Evolutionary conservation across 2,329 filamentous ascomycete species (phyloP).

Genomic region (Trichoderma sp.): DNA sequence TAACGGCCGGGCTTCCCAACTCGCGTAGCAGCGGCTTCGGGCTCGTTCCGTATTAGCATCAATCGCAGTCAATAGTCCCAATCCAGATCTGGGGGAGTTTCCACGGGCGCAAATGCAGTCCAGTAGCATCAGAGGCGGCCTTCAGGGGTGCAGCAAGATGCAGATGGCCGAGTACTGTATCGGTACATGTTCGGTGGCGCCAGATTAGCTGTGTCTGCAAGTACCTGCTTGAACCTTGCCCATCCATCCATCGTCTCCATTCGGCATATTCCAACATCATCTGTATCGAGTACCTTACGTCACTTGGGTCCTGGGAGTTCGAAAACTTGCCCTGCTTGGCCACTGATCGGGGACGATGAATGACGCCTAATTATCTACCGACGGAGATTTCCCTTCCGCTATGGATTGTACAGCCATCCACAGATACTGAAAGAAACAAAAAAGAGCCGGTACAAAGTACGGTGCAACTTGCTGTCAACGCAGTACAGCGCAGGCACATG

Average conservation of each 20-base stretch:
- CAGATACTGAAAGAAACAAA: background rate
- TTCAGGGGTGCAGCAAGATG: background rate
- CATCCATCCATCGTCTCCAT: background rate
- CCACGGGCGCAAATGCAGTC: background rate
- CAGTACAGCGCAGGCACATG: background rate
- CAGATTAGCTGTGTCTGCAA: background rate
- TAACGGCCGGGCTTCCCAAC: background rate
- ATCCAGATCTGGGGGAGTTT: background rate
- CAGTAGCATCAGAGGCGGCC: background rate
- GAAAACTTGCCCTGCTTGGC: background rate
- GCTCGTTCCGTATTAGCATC: slow-evolving; percentile 1
- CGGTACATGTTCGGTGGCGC: background rate
- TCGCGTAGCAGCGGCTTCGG: background rate
- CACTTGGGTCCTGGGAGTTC: background rate
- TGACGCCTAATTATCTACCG: background rate
- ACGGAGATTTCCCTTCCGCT: background rate
- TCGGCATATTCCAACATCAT: background rate
- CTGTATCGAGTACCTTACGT: background rate
- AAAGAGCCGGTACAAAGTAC: background rate
- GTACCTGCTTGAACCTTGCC: background rate
- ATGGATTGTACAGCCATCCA: background rate
- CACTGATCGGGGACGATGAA: background rate
- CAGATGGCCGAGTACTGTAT: background rate
- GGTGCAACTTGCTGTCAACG: background rate
- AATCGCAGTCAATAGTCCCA: background rate